Percentiles rank a stretch among this genome's conserved stretches.
Conservation (phyloP, 2,329 filamentous ascomycete species). For the Penicillium glabrum region DNA sequence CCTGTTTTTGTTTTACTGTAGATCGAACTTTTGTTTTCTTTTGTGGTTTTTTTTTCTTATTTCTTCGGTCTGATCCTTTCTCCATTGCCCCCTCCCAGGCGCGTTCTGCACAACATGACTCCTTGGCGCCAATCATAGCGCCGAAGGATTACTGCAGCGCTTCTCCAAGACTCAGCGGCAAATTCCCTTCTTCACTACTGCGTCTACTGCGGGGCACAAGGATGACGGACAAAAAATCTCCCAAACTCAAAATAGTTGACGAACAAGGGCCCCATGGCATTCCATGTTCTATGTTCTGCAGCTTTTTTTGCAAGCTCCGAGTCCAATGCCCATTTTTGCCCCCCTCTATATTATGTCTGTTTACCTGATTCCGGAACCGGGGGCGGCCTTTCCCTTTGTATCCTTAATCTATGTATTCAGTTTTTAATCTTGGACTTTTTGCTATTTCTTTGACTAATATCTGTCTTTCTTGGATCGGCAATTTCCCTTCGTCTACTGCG, state of each 20-base stretch:
- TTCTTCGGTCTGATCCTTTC: background rate
- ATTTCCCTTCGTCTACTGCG: constrained; percentile 19
- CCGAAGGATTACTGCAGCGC: constrained; percentile 26
- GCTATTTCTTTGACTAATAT: background rate
- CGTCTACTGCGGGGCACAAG: constrained; percentile 19
- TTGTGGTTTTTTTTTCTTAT: background rate
- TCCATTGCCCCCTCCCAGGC: constrained; percentile 14
- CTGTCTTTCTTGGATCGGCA: constrained; percentile 21
- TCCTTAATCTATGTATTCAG: background rate
- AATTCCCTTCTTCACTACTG: constrained; percentile 7
- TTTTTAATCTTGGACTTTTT: background rate
- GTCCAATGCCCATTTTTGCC: background rate
- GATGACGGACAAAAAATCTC: constrained; percentile 7
- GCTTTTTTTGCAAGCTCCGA: background rate
- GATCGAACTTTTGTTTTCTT: background rate
- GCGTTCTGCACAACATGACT: constrained; percentile 32
- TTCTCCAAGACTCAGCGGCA: constrained; percentile 20
- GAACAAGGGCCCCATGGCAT: background rate
- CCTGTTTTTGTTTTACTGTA: background rate
- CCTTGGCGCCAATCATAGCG: constrained; percentile 24
- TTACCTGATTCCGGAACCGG: background rate
- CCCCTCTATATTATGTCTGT: background rate
- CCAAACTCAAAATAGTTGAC: constrained; percentile 12
- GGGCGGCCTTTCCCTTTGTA: background rate
- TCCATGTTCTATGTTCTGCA: background rate